Base-by-base conservation (phyloP, 2,329 filamentous ascomycete species). In the Calonectria hawksworthii region DNA sequence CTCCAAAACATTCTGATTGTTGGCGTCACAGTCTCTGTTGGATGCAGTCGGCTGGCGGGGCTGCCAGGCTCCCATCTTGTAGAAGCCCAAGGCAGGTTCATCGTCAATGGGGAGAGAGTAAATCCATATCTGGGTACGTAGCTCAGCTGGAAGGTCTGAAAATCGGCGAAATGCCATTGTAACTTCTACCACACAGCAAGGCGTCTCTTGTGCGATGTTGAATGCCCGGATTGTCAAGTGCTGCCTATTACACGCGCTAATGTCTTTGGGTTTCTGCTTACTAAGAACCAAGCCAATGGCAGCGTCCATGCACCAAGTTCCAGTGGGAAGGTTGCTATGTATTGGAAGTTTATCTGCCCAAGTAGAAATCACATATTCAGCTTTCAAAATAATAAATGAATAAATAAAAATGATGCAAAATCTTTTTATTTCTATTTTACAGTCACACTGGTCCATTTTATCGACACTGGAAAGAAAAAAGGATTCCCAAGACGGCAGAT, bases 291-390 rank as follows among this genome's bases (percentile, higher is more conserved):
- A n/a, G 18, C 2, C 44, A 13, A 10, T 10, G n/a, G 44, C 2
- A 47, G 21, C 6, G 41, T 47, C 18, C 21, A 4, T n/a, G 21
- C n/a, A n/a, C 41, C 21, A 47, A 21, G 2, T 4, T 23, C 18
- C n/a, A 1, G 3, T 21, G 14, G 38, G 8, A 1, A 21, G 7
- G 1, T 4, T n/a, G n/a, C n/a, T 4, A 16, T 18, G 14, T 18
- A 38, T 4, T 16, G n/a, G n/a, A n/a, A n/a, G n/a, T n/a, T n/a
- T 6, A 6, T 38, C 14, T 38, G 4, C 13, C 18, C 36, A 38
- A 16, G 4, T 18, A 18, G 13, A 38, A 18, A 38, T 38, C 1
- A 2, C n/a, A n/a, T n/a, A n/a, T 4, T 18, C 36, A 0, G 14
- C 13, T 16, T 5, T 16, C 4, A 3, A 38, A 38, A 18, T 18